These are phyloP conservation scores for Salvia miltiorrhiza DNA, from an alignment of 257 asterid species.

Conservation along the genomic window DNA sequence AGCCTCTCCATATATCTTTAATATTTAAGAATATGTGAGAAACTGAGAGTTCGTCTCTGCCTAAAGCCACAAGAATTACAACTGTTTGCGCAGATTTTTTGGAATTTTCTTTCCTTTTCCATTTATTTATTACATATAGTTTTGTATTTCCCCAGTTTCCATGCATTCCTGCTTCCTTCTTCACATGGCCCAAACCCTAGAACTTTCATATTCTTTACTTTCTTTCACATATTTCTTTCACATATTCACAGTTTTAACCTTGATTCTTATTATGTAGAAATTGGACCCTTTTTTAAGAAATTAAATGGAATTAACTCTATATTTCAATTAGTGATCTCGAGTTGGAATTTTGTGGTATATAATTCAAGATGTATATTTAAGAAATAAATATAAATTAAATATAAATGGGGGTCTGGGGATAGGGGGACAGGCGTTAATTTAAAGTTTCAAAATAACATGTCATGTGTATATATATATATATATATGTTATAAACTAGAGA, in stretches of 20 bases:
- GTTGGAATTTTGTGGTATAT: too few relatives aligned
- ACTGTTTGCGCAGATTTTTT: constrained; percentile 22
- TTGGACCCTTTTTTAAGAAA: not conserved
- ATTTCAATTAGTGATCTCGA: too few relatives aligned
- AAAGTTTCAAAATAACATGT: too few relatives aligned
- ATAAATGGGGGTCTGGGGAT: too few relatives aligned
- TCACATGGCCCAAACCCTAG: constrained; percentile 37
- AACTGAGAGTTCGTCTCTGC: constrained; percentile 37
- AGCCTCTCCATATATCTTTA: too few relatives aligned
- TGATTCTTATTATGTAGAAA: not conserved
- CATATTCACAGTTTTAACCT: not conserved
- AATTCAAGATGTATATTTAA: too few relatives aligned
- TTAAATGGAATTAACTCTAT: too few relatives aligned
- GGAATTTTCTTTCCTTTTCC: constrained; percentile 19
- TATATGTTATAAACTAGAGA: too few relatives aligned
- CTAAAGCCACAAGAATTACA: constrained; percentile 30
- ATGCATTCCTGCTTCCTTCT: constrained; percentile 23
- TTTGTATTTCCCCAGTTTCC: constrained; percentile 26
- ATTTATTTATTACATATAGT: not conserved
- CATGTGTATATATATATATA: too few relatives aligned
- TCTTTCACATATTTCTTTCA: not conserved
- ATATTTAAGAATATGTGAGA: constrained; percentile 13
- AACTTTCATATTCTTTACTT: not conserved
- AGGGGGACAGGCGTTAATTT: too few relatives aligned
- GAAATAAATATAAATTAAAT: too few relatives aligned